A percentile compares a stretch with the other conserved stretches of the same genome.
Conservation (phyloP, 768 basidiomycete genomes). For the Cantharellus cinnabarinus region DNA sequence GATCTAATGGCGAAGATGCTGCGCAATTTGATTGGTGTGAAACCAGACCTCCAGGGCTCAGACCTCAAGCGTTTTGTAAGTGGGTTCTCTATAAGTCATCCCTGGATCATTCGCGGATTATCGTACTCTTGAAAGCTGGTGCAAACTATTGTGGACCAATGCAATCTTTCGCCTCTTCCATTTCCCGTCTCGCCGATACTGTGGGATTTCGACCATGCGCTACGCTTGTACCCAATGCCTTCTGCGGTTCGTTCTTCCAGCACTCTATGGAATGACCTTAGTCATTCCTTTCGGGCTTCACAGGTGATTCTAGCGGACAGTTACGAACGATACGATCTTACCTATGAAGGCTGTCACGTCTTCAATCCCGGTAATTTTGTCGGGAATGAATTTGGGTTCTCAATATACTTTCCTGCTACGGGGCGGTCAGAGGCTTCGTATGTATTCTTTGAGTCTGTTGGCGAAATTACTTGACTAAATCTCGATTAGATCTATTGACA, state of each 20-base stretch:
- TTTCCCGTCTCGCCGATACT: slow-evolving; percentile 68
- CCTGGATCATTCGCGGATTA: neutral
- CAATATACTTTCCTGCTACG: slow-evolving; percentile 74
- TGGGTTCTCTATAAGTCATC: neutral
- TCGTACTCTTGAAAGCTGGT: slow-evolving; percentile 39
- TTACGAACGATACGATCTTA: slow-evolving; percentile 88
- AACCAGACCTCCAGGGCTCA: slow-evolving; percentile 54
- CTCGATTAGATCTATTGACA: neutral
- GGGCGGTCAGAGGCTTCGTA: slow-evolving; percentile 73
- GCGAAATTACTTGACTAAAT: neutral
- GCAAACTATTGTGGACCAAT: slow-evolving; percentile 90
- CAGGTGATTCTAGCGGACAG: slow-evolving; percentile 89
- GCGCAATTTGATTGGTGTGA: slow-evolving; percentile 75
- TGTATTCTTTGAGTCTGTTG: slow-evolving; percentile 8
- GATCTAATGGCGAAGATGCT: slow-evolving; percentile 89
- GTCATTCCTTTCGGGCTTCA: neutral
- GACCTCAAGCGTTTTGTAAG: slow-evolving; percentile 79
- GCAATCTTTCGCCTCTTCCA: slow-evolving; percentile 78
- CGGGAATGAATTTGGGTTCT: slow-evolving; percentile 65
- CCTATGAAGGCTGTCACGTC: slow-evolving; percentile 95
- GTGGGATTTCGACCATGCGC: slow-evolving; percentile 77
- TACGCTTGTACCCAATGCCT: slow-evolving; percentile 85
- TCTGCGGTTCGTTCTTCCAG: slow-evolving; percentile 42
- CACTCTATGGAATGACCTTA: neutral
- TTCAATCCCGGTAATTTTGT: slow-evolving; percentile 94